These are phyloP conservation scores for Penicillium bovifimosum DNA, from an alignment of 495 filamentous ascomycete species.

Conservation along the genomic window DNA sequence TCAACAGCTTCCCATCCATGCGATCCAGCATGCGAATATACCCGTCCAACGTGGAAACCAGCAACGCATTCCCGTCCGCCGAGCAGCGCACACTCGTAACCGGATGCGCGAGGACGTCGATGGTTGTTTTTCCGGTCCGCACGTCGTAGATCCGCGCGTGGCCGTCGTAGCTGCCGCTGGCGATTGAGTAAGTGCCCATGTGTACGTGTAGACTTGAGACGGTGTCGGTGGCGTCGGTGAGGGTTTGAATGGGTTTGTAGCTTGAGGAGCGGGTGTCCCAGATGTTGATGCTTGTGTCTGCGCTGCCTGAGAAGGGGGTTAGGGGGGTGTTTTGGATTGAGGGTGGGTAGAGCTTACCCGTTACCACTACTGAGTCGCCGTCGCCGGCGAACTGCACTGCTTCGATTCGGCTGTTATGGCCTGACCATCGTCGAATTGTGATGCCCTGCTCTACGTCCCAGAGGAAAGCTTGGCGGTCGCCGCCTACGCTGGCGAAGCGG, in stretches of 20 bases:
- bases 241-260: constrained; percentile 68
- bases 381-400: constrained; percentile 69
- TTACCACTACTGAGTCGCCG: constrained; percentile 62
- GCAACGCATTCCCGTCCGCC: constrained; percentile 62
- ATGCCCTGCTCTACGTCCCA: constrained; percentile 84
- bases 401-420: constrained; percentile 71
- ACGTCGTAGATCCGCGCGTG: constrained; percentile 79
- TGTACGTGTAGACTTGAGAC: constrained; percentile 56
- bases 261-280: constrained; percentile 70
- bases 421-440: constrained; percentile 69
- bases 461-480: constrained; percentile 82
- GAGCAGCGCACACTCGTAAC: constrained; percentile 66
- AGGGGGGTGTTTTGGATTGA: too few species aligned
- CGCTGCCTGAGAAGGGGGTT: constrained; percentile 48
- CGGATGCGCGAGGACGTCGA: constrained; percentile 57
- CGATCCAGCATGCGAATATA: constrained; percentile 79
- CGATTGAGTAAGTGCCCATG: constrained; percentile 38
- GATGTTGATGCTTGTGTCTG: constrained; percentile 75
- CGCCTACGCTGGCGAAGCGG: constrained; percentile 74
- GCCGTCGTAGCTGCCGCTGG: constrained; percentile 79
- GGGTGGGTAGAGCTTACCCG: constrained; percentile 31
- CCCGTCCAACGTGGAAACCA: constrained; percentile 73
- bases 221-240: constrained; percentile 73
- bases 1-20: constrained; percentile 63
- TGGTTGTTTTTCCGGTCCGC: constrained; percentile 66